Percentiles rank a stretch among this genome's conserved stretches.
These are phyloP conservation scores for Pseudogymnoascus sp. DNA, from an alignment of 2,329 filamentous ascomycete genomes.

Conservation along the genomic window DNA sequence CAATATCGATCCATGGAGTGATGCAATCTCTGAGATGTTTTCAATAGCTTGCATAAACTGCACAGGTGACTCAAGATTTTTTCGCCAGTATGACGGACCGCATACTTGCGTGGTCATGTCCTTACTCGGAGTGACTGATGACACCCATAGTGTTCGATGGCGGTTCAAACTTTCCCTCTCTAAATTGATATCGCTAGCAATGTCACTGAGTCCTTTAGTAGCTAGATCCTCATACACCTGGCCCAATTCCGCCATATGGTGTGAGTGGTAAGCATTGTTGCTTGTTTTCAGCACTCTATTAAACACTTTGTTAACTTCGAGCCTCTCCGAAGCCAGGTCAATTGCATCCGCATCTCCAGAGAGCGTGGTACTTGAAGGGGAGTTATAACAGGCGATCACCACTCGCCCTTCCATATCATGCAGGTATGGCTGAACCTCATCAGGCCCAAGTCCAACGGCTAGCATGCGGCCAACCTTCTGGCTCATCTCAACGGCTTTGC, in stretches of 20 bases:
- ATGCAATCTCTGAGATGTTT: background rate
- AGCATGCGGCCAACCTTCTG: constrained; percentile 42
- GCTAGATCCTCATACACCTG: constrained; percentile 18
- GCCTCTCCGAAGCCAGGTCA: constrained; percentile 8
- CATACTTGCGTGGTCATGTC: constrained; percentile 4
- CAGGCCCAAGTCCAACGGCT: constrained; percentile 36
- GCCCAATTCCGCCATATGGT: constrained; percentile 29
- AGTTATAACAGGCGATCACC: constrained; percentile 30
- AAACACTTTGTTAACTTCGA: constrained; percentile 18
- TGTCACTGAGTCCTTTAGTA: constrained; percentile 15
- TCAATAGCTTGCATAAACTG: constrained; percentile 27
- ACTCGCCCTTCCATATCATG: constrained; percentile 11
- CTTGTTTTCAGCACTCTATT: constrained; percentile 17
- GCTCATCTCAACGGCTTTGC: constrained; percentile 9
- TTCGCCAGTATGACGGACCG: constrained; percentile 35
- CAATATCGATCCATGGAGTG: background rate
- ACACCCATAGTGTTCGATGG: background rate
- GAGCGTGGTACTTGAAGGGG: constrained; percentile 22
- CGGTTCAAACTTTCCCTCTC: too few species aligned
- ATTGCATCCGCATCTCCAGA: constrained; percentile 18
- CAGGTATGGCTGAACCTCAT: constrained; percentile 12
- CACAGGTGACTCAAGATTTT: constrained; percentile 39
- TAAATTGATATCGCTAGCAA: constrained; percentile 14
- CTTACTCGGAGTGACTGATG: constrained; percentile 13
- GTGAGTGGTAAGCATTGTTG: constrained; percentile 27